Base-by-base conservation (phyloP, 768 basidiomycete species). In the Boletus tylopilopsis region DNA sequence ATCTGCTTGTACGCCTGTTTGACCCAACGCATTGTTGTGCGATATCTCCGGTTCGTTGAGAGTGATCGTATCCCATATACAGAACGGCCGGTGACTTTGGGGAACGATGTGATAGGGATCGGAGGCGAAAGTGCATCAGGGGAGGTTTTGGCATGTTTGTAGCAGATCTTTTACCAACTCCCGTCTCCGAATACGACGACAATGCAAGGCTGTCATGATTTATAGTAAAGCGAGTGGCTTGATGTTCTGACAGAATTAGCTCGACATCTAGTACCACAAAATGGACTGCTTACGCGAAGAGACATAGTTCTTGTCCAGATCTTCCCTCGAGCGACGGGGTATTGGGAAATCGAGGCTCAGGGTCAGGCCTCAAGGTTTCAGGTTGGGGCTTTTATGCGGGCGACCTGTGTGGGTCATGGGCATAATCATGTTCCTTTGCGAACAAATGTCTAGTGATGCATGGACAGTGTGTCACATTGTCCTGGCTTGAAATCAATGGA, bases 131-230 rank as follows among this genome's bases (percentile, higher is more conserved):
- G 75, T 76, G 55, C 66, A 10, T 62, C 53, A 23, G 62, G 62
- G 2, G 69, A 72, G n/a, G 64, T 63, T 4, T 42, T 5, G 11
- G 73, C 73, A 1, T 55, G 32, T 2, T 62, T 38, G 0, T 21
- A 5, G 74, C 59, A 2, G 71, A 71, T 49, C 75, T 76, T 49
- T 76, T 76, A 2, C 69, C 68, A 7, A 42, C 33, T 15, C 64
- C 64, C 10, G 64, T 54, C 42, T 21, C 65, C 64, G 12, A 65
- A 67, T 41, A 65, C 53, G 37, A 65, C 30, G 43, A 67, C 57
- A 23, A 65, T 65, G 41, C 34, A 46, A 6, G 51, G 46, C 7
- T 47, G 51, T n/a, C n/a, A n/a, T 5, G 54, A 49, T 36, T 60
- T 41, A 24, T 59, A 63, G n/a, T n/a, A n/a, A n/a, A 29, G 49